Conservation (phyloP, 106 monocot species). For the Acorus calamus region DNA sequence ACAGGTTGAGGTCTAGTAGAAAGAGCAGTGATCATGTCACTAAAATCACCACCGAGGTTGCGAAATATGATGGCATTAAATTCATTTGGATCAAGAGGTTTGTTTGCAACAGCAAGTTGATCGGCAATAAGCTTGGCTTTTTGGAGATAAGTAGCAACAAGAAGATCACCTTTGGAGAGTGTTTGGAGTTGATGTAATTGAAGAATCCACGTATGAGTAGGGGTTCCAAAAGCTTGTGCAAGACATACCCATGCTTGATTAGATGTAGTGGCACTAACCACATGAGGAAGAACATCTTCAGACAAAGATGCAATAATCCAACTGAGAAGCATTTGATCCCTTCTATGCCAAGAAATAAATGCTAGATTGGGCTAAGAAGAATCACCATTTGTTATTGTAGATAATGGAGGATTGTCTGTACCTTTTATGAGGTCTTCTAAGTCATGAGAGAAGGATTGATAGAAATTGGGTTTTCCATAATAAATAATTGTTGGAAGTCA, state of each 20-base stretch:
- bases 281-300: slow-evolving; percentile 2
- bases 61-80: neutral
- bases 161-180: neutral
- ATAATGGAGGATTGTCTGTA: too few species aligned
- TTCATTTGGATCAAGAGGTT: neutral
- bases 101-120: neutral
- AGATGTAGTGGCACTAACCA: neutral
- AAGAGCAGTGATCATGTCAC: neutral
- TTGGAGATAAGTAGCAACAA: neutral
- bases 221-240: neutral
- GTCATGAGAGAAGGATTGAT: too few species aligned
- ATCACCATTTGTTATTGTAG: too few species aligned
- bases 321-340: neutral
- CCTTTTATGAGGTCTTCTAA: too few species aligned
- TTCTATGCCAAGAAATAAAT: neutral
- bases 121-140: neutral
- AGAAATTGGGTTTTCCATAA: too few species aligned
- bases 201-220: neutral
- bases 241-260: neutral
- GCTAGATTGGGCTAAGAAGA: too few species aligned
- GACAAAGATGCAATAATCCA: slow-evolving; percentile 2
- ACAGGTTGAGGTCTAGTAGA: too few species aligned
- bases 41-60: neutral
- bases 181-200: neutral
- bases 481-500: too few species aligned